These are phyloP conservation scores for Yamadazyma jaroonii DNA, from an alignment of 1,139 yeast genomes.

Conservation along the genomic window DNA sequence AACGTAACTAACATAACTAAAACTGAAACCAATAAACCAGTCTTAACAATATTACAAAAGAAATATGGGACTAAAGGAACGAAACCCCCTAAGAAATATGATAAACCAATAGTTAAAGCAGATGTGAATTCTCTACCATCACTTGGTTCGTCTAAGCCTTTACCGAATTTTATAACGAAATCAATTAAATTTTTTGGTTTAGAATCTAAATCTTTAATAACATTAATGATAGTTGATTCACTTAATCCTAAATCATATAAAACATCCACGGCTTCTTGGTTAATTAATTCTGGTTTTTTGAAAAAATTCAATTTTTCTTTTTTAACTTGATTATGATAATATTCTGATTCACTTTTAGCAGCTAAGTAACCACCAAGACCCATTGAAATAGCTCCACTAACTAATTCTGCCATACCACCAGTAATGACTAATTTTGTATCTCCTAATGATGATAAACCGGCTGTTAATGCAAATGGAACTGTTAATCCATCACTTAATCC, in stretches of 20 bases:
- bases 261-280: constrained; percentile 72
- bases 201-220: constrained; percentile 66
- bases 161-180: constrained; percentile 69
- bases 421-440: constrained; percentile 73
- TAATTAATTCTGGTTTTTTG: constrained; percentile 56
- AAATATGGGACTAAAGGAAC: constrained; percentile 79
- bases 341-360: constrained; percentile 75
- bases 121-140: constrained; percentile 74
- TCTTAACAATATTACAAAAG: constrained; percentile 67
- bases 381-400: constrained; percentile 83
- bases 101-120: constrained; percentile 71
- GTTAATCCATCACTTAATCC: constrained; percentile 81
- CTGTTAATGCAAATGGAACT: constrained; percentile 82
- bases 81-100: constrained; percentile 79
- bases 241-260: constrained; percentile 68
- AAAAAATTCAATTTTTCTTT: constrained; percentile 68
- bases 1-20: constrained; percentile 81
- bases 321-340: constrained; percentile 66
- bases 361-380: constrained; percentile 83
- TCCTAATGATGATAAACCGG: constrained; percentile 76
- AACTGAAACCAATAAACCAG: constrained; percentile 75
- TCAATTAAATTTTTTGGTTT: constrained; percentile 68
- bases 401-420: constrained; percentile 84
- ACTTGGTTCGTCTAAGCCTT: constrained; percentile 79
- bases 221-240: constrained; percentile 62